Evolutionary conservation across 2,329 filamentous ascomycete genomes (phyloP).

Genomic region (Epichloe uncinata): DNA sequence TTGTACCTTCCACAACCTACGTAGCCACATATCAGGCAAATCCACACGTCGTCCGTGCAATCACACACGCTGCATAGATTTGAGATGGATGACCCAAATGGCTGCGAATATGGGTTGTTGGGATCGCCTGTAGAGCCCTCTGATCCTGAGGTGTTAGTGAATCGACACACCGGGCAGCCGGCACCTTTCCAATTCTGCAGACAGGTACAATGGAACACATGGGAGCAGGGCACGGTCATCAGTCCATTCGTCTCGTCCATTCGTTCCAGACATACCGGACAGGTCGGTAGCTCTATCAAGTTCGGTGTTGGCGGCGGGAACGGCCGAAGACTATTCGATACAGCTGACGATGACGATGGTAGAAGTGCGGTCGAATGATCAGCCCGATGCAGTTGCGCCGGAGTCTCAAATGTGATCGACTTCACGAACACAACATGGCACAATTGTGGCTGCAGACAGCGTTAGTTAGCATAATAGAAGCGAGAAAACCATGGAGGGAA

Average conservation of each 20-base stretch:
- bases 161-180: slow-evolving; percentile 88
- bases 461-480: slow-evolving; percentile 7
- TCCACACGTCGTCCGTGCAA: slow-evolving; percentile 74
- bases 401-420: slow-evolving; percentile 71
- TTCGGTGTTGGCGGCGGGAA: slow-evolving; percentile 62
- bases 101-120: slow-evolving; percentile 36
- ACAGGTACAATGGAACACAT: slow-evolving; percentile 95
- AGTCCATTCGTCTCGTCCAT: slow-evolving; percentile 97
- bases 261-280: slow-evolving; percentile 87
- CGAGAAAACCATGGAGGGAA: neutral
- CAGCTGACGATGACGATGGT: slow-evolving; percentile 23
- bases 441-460: slow-evolving; percentile 56
- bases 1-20: slow-evolving; percentile 93
- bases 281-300: slow-evolving; percentile 84
- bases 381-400: slow-evolving; percentile 32
- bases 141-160: slow-evolving; percentile 43
- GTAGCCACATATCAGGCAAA: slow-evolving; percentile 85
- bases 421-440: slow-evolving; percentile 94
- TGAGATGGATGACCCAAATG: slow-evolving; percentile 45
- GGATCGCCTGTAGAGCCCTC: slow-evolving; percentile 25
- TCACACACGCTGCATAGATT: slow-evolving; percentile 76
- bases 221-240: slow-evolving; percentile 91
- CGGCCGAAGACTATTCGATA: slow-evolving; percentile 38
- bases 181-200: slow-evolving; percentile 91
- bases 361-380: slow-evolving; percentile 44